Conservation (phyloP, 768 basidiomycete species). For the Trametes cingulata region DNA sequence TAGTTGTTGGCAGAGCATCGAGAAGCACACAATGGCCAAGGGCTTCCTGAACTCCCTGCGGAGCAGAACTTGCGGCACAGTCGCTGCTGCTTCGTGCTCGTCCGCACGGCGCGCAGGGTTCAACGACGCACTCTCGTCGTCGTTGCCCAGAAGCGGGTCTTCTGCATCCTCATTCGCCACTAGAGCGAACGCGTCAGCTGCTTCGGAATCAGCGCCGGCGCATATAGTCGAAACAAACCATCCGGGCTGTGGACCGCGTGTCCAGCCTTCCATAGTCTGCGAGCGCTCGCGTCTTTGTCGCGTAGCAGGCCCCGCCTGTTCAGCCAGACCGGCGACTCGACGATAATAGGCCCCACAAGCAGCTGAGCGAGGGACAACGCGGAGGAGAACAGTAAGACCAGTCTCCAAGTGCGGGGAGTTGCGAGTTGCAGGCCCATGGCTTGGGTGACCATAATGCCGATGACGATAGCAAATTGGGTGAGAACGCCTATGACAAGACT, state of each 20-base stretch:
- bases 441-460: slow-evolving; percentile 89
- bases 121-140: slow-evolving; percentile 23
- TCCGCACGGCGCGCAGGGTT: slow-evolving; percentile 25
- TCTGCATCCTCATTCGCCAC: slow-evolving; percentile 28
- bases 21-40: slow-evolving; percentile 63
- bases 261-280: slow-evolving; percentile 55
- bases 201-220: too few species aligned
- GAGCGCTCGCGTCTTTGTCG: slow-evolving; percentile 46
- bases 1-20: slow-evolving; percentile 77
- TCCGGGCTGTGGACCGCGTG: slow-evolving; percentile 22
- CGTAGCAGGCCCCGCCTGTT: slow-evolving; percentile 47
- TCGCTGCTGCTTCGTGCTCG: slow-evolving; percentile 39
- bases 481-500: slow-evolving; percentile 57
- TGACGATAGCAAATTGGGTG: slow-evolving; percentile 79
- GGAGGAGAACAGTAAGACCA: slow-evolving; percentile 65
- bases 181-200: background rate
- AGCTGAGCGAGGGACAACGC: slow-evolving; percentile 58
- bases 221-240: slow-evolving; percentile 1
- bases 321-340: slow-evolving; percentile 77
- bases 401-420: slow-evolving; percentile 69
- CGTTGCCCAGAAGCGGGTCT: slow-evolving; percentile 44
- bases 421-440: slow-evolving; percentile 69
- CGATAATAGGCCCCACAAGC: slow-evolving; percentile 50
- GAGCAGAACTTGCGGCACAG: slow-evolving; percentile 52
- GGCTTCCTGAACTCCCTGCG: slow-evolving; percentile 58